phyloP scores from a whole-genome alignment of 108 stramenopile species.

The Seminavis robusta region DNA sequence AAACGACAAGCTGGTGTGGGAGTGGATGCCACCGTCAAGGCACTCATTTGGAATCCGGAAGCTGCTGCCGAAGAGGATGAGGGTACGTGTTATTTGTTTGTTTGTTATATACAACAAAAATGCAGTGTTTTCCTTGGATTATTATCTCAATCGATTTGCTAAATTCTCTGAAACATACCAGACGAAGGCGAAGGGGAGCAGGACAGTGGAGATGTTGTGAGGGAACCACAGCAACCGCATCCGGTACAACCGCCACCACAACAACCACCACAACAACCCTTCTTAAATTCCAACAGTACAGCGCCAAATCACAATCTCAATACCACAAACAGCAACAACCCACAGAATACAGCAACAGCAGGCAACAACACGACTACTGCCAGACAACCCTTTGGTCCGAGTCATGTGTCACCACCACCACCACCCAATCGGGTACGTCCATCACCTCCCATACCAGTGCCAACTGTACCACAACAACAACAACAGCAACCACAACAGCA shows the following conservation, averaged over 20 bases:
- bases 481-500: too few species aligned
- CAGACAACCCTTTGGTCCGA: neutral
- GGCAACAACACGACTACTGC: neutral
- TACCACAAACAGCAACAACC: neutral
- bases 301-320: neutral
- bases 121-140: neutral
- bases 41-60: conserved; percentile 61
- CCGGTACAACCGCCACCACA: neutral
- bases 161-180: neutral
- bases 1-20: conserved; percentile 50
- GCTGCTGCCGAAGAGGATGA: conserved; percentile 20
- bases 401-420: neutral
- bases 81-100: neutral
- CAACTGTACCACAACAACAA: too few species aligned
- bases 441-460: neutral
- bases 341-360: neutral
- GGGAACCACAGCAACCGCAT: neutral
- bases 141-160: neutral
- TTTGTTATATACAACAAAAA: neutral
- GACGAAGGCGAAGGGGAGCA: conserved; percentile 19
- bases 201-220: conserved; percentile 18
- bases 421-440: neutral
- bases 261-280: neutral
- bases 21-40: conserved; percentile 76
- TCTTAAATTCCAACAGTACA: neutral